Evolutionary conservation across 73 alveolate genomes (phyloP).

Genomic region (Stentor coeruleus): DNA sequence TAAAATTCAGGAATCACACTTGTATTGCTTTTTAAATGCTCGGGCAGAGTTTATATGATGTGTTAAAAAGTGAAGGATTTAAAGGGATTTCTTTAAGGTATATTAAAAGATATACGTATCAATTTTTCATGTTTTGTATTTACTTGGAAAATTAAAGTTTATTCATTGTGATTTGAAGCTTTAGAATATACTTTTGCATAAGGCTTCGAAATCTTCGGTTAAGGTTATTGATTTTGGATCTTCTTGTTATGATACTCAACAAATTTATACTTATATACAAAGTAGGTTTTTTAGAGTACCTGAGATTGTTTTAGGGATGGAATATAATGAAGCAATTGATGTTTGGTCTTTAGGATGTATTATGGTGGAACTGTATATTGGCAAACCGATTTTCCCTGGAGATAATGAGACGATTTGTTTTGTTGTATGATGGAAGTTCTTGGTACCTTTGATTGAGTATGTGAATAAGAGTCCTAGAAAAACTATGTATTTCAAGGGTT

Average conservation of each 20-base stretch:
- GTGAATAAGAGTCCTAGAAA: conserved; percentile 34
- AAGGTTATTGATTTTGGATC: conserved; percentile 84
- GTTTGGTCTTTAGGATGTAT: conserved; percentile 97
- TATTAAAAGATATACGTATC: conserved; percentile 58
- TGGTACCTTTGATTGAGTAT: conserved; percentile 43
- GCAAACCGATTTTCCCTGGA: conserved; percentile 67
- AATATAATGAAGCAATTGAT: conserved; percentile 88
- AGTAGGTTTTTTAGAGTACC: conserved; percentile 96
- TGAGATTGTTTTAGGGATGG: conserved; percentile 90
- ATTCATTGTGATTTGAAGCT: conserved; percentile 91
- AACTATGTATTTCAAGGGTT: conserved; percentile 41
- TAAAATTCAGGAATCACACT: conserved; percentile 50
- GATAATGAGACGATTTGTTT: conserved; percentile 61
- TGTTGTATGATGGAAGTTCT: conserved; percentile 55
- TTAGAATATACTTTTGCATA: conserved; percentile 62
- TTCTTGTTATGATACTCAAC: conserved; percentile 60
- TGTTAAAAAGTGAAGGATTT: conserved; percentile 57
- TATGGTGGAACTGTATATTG: conserved; percentile 69
- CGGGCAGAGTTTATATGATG: conserved; percentile 61
- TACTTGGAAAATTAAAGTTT: conserved; percentile 46
- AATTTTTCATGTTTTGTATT: conserved; percentile 50
- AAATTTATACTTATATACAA: conserved; percentile 82
- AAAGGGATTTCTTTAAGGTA: conserved; percentile 58
- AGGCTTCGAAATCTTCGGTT: conserved; percentile 56
- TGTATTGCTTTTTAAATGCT: conserved; percentile 68